Evolutionary conservation across 202 grass and related monocot genomes (phyloP).

Genomic region (Zizania palustris): DNA sequence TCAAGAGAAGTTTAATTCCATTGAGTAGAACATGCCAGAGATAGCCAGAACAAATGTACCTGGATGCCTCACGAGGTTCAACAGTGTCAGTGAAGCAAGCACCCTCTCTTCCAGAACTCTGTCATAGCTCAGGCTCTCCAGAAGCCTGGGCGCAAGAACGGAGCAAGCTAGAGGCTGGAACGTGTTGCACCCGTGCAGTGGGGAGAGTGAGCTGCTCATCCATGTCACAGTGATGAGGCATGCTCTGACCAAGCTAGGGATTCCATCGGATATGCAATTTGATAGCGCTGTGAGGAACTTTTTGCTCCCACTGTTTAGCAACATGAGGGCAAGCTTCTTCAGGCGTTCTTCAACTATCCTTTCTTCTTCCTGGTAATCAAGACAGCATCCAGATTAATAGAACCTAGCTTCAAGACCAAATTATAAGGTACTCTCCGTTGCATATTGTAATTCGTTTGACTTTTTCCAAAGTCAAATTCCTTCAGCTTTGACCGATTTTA

Average conservation of each 20-base stretch:
- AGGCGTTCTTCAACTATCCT: conserved; percentile 72
- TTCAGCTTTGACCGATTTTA: too few species aligned
- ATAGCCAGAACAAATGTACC: conserved; percentile 49
- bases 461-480: too few species aligned
- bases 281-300: conserved; percentile 71
- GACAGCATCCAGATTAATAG: neutral
- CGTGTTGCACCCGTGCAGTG: conserved; percentile 51
- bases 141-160: conserved; percentile 60
- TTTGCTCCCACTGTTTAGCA: conserved; percentile 65
- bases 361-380: conserved; percentile 77
- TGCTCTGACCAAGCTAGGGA: conserved; percentile 55
- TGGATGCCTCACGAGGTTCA: conserved; percentile 88
- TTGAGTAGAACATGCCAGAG: neutral
- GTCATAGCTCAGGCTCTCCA: conserved; percentile 82
- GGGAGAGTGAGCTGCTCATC: conserved; percentile 80
- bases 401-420: conserved; percentile 1
- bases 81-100: conserved; percentile 72
- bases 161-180: conserved; percentile 71
- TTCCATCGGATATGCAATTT: conserved; percentile 75
- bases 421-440: neutral
- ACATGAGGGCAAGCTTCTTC: conserved; percentile 65
- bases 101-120: conserved; percentile 84
- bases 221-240: conserved; percentile 79
- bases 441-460: too few species aligned
- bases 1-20: neutral